These are phyloP conservation scores for Martensiomyces pterosporus DNA, from an alignment of 192 early-diverging fungal genomes.

Conservation along the genomic window DNA sequence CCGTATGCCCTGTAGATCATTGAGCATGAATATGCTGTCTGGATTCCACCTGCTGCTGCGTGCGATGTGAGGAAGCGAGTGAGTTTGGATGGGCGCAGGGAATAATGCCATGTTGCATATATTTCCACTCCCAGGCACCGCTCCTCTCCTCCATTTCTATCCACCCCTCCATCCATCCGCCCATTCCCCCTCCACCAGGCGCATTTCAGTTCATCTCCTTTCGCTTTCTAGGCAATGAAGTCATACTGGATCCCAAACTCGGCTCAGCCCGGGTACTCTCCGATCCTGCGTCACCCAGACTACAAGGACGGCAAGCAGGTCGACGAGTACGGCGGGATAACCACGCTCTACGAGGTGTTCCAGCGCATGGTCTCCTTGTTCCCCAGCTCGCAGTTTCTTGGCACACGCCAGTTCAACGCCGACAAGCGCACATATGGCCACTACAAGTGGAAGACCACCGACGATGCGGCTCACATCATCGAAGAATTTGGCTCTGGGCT, in stretches of 20 bases:
- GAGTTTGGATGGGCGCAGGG: too few species aligned
- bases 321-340: conserved; percentile 20
- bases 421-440: conserved; percentile 49
- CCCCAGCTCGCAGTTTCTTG: conserved; percentile 58
- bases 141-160: too few species aligned
- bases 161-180: too few species aligned
- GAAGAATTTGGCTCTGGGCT: conserved; percentile 65
- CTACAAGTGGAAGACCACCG: conserved; percentile 67
- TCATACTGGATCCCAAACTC: conserved; percentile 23
- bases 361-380: conserved; percentile 50
- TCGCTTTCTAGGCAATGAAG: conserved; percentile 7
- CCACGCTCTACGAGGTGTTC: conserved; percentile 30
- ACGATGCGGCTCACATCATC: conserved; percentile 56
- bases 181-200: too few species aligned
- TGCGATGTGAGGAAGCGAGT: too few species aligned
- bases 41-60: too few species aligned
- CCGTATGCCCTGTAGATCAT: too few species aligned
- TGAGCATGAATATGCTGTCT: too few species aligned
- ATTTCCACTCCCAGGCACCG: too few species aligned
- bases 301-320: conserved; percentile 8
- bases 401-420: conserved; percentile 54
- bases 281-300: conserved; percentile 27
- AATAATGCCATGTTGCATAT: too few species aligned
- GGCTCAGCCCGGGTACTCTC: conserved; percentile 27
- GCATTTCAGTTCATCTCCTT: too few species aligned